phyloP scores from a whole-genome alignment of 1,284 basidiomycete species.

The Ceratorhiza oryzae-sativae region DNA sequence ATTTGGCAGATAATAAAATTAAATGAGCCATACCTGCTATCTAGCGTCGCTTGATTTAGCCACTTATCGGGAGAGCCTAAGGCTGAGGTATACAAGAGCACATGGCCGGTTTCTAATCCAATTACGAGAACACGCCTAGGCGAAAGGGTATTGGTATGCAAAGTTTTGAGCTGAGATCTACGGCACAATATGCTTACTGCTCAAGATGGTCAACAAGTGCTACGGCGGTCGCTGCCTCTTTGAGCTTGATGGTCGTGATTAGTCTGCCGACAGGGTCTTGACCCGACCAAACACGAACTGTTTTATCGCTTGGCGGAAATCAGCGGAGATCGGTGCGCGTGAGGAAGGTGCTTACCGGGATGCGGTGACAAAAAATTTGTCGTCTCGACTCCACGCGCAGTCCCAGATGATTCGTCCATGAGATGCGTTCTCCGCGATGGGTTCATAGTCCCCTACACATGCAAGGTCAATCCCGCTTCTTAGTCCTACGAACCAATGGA shows the following conservation, averaged over 20 bases:
- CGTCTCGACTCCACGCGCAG: constrained; percentile 80
- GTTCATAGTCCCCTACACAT: constrained; percentile 59
- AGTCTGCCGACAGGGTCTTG: constrained; percentile 53
- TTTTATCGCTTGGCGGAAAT: constrained; percentile 70
- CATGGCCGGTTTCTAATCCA: constrained; percentile 73
- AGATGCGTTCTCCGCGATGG: constrained; percentile 76
- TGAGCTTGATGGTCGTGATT: constrained; percentile 63
- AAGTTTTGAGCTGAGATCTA: not conserved
- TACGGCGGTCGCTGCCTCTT: constrained; percentile 74
- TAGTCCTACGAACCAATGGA: constrained; percentile 43
- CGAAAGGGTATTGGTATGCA: not conserved
- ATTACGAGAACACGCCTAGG: constrained; percentile 65
- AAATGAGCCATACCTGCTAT: constrained; percentile 56
- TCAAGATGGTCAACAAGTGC: constrained; percentile 52
- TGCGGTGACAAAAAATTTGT: constrained; percentile 85
- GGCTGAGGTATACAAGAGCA: constrained; percentile 62
- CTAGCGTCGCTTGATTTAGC: constrained; percentile 57
- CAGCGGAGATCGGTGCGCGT: too few relatives aligned
- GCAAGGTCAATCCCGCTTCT: not conserved
- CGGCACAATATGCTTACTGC: constrained; percentile 58
- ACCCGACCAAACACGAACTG: constrained; percentile 58
- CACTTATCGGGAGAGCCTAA: constrained; percentile 55
- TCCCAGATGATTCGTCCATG: constrained; percentile 97
- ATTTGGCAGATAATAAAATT: not conserved
- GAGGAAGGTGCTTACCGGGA: constrained; percentile 60